Base-by-base conservation (phyloP, 768 basidiomycete genomes). In the Lentinula sp. region DNA sequence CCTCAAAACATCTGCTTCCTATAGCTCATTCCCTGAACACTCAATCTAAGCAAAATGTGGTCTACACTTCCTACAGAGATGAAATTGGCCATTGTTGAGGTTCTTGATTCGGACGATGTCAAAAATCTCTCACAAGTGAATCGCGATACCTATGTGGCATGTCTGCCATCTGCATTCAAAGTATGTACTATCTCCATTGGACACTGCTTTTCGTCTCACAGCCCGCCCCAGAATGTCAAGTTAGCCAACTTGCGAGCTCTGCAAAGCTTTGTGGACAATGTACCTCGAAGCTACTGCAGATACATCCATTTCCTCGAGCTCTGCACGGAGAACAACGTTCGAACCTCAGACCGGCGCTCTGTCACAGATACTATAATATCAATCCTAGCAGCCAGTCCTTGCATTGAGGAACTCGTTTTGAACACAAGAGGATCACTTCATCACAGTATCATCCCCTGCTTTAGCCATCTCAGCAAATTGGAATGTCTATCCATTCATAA, bases 31-130 rank as follows among this genome's bases (percentile, higher is more conserved):
- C 28, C 15, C 37, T 35, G 11, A 5, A 21, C 37, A 34, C 28
- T 21, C 18, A 8, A 37, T 42, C 32, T n/a, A 9, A 18, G 18
- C 61, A 59, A 63, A 61, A 61, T 67, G 66, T 89, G 88, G 88
- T 67, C 76, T 62, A 54, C 70, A 23, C 84, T 91, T 64, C 89
- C 89, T 49, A 74, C 75, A 0, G 89, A 91, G 64, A 83, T 91
- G 70, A 84, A 83, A 72, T 77, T 86, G 65, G 74, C 80, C 31
- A 66, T 91, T 69, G 71, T 86, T 50, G 80, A 76, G 48, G 68
- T 71, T 61, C 79, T 89, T 65, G 31, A 45, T 63, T 77, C 76
- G 50, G 60, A 67, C 63, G 81, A 83, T 61, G 70, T 82, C 37
- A 71, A 75, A 23, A 68, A 78, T 0, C 76, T 89, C 63, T 75